A percentile compares a stretch with the other conserved stretches of the same genome.
Evolutionary conservation across 805 yeast species (phyloP).

Genomic region (Debaryomyces castellii): DNA sequence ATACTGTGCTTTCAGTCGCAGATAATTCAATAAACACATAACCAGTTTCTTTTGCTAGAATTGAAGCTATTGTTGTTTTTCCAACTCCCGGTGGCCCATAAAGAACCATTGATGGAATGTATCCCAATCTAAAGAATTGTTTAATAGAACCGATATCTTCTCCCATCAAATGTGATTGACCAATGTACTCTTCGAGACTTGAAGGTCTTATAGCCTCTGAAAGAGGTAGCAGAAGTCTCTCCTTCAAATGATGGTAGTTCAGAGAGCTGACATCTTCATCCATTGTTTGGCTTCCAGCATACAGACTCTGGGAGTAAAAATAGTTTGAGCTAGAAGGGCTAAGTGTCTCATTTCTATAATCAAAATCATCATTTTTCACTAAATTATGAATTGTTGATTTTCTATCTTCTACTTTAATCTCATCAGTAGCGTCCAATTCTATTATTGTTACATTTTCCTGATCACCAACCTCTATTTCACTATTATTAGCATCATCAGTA

Average conservation of each 20-base stretch:
- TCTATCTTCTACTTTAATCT: too few species aligned
- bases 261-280: background rate
- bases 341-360: background rate
- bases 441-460: too few species aligned
- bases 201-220: conserved; percentile 85
- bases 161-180: conserved; percentile 73
- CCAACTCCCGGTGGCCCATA: conserved; percentile 98
- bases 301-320: background rate
- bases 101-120: conserved; percentile 79
- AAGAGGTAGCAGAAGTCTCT: conserved; percentile 42
- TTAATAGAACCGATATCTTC: conserved; percentile 63
- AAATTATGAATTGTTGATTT: too few species aligned
- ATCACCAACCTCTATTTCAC: background rate
- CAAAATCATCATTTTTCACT: background rate
- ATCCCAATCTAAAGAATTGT: conserved; percentile 62
- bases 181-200: conserved; percentile 67
- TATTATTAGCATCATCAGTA: background rate
- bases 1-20: conserved; percentile 72
- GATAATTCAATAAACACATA: conserved; percentile 75
- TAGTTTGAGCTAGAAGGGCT: background rate
- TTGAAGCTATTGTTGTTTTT: conserved; percentile 80
- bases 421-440: background rate
- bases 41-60: conserved; percentile 54
- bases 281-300: background rate
- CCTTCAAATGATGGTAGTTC: background rate